Evolutionary conservation across 768 basidiomycete species (phyloP).

Genomic region (Pleurotus sapidus): DNA sequence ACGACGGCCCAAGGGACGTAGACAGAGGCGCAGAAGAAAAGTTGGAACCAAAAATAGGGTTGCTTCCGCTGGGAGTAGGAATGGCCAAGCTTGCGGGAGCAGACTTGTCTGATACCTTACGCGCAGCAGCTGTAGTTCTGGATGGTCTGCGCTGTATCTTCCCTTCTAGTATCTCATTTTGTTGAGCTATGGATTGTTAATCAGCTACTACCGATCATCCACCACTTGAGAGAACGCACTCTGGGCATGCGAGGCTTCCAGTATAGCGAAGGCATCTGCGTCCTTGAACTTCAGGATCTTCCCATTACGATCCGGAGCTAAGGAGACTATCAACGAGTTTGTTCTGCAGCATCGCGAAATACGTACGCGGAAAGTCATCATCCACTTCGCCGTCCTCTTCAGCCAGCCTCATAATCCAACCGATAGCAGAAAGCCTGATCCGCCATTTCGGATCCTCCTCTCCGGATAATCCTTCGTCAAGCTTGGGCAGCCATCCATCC

Average conservation of each 20-base stretch:
- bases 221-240: conserved; percentile 33
- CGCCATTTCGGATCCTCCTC: conserved; percentile 62
- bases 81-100: conserved; percentile 32
- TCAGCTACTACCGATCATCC: no score
- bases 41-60: conserved; percentile 43
- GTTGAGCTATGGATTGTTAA: conserved; percentile 37
- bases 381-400: conserved; percentile 99
- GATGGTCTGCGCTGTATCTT: conserved; percentile 85
- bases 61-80: conserved; percentile 34
- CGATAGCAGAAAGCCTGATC: conserved; percentile 66
- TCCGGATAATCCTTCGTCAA: conserved; percentile 62
- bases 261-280: conserved; percentile 85
- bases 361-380: conserved; percentile 95
- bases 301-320: conserved; percentile 87
- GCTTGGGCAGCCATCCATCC: conserved; percentile 72
- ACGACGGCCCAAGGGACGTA: conserved; percentile 67
- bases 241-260: conserved; percentile 72
- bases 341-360: neutral
- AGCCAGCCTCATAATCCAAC: conserved; percentile 91
- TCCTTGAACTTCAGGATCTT: conserved; percentile 81
- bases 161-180: conserved; percentile 77
- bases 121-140: conserved; percentile 50
- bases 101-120: conserved; percentile 48
- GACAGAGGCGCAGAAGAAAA: conserved; percentile 50
- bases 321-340: neutral